These are phyloP conservation scores for Gossypium trilobum DNA, from an alignment of 441 rosid genomes.

Conservation along the genomic window DNA sequence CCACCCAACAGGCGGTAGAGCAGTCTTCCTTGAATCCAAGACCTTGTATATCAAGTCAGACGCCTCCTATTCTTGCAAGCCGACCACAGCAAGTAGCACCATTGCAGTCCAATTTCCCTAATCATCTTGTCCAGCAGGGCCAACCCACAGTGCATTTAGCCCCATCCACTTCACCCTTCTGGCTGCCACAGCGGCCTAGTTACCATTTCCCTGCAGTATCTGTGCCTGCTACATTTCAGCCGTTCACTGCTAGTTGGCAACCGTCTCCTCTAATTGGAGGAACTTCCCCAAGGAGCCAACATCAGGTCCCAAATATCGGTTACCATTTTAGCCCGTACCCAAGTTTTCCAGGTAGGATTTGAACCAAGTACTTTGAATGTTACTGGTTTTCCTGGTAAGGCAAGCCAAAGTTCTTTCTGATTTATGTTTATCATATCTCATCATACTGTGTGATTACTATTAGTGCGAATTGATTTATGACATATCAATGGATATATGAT, in stretches of 20 bases:
- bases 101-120: conserved; percentile 12
- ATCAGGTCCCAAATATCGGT: conserved; percentile 24
- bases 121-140: conserved; percentile 17
- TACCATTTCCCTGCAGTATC: conserved; percentile 20
- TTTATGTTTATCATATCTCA: neutral
- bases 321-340: conserved; percentile 25
- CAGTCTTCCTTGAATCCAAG: conserved; percentile 19
- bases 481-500: neutral
- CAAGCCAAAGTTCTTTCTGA: neutral
- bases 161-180: conserved; percentile 20
- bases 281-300: conserved; percentile 20
- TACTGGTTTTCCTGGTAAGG: neutral
- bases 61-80: neutral
- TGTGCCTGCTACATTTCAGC: conserved; percentile 20
- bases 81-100: conserved; percentile 18
- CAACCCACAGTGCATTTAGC: conserved; percentile 11
- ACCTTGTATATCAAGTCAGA: conserved; percentile 5
- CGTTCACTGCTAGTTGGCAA: conserved; percentile 22
- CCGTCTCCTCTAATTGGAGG: conserved; percentile 20
- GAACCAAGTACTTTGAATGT: neutral
- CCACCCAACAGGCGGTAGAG: conserved; percentile 14
- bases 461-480: neutral
- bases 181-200: conserved; percentile 24
- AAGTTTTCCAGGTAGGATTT: conserved; percentile 32
- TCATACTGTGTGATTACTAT: neutral